Percentiles rank a stretch among this genome's conserved stretches.
phyloP scores from a whole-genome alignment of 768 basidiomycete species.

The Tylopilus plumbeoviolaceoides region DNA sequence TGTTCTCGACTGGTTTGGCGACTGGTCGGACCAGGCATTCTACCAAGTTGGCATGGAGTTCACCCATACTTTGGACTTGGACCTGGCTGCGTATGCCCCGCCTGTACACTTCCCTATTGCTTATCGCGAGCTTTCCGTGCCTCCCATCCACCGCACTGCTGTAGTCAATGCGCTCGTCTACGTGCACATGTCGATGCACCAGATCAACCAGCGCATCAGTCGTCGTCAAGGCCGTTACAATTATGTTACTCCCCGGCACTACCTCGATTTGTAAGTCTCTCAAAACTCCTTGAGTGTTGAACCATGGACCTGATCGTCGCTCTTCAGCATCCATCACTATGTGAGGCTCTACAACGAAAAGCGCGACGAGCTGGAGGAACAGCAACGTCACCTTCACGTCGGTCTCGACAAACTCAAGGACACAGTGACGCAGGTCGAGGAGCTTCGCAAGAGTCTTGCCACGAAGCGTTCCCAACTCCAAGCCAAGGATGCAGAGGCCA shows the following conservation, averaged over 20 bases:
- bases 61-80: conserved; percentile 90
- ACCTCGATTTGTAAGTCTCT: conserved; percentile 89
- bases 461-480: conserved; percentile 90
- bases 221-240: conserved; percentile 94
- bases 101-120: conserved; percentile 85
- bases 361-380: conserved; percentile 95
- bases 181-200: conserved; percentile 86
- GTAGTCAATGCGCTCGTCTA: conserved; percentile 92
- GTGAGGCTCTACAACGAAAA: conserved; percentile 94
- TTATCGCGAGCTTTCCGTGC: conserved; percentile 77
- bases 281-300: not conserved
- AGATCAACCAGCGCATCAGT: conserved; percentile 84
- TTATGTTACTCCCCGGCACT: conserved; percentile 96
- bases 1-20: conserved; percentile 99
- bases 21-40: conserved; percentile 98
- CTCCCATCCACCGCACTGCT: conserved; percentile 87
- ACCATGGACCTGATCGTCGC: conserved; percentile 3
- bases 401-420: conserved; percentile 95
- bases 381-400: conserved; percentile 96
- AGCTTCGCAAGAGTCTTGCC: conserved; percentile 91
- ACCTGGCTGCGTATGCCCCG: conserved; percentile 74
- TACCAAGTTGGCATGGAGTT: conserved; percentile 98
- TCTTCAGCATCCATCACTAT: conserved; percentile 88
- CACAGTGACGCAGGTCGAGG: conserved; percentile 96
- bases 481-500: conserved; percentile 92